A percentile compares a stretch with the other conserved stretches of the same genome.
Conservation (phyloP, 805 yeast species). For the Teunomyces aglyptinius region DNA sequence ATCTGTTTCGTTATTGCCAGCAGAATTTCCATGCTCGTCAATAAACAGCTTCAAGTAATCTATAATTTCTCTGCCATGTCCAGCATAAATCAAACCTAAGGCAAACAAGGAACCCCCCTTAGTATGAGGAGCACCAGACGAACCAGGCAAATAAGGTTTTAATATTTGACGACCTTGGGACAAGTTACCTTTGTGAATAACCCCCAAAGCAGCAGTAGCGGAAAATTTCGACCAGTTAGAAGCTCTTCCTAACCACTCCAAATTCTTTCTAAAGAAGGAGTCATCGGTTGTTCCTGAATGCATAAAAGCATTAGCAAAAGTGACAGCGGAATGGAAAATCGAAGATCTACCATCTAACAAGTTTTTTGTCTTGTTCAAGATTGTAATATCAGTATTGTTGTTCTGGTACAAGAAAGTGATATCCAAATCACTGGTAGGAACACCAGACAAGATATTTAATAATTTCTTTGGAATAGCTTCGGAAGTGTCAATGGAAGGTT, state of each 20-base stretch:
- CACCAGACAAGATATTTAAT: slow-evolving; percentile 76
- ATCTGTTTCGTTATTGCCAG: slow-evolving; percentile 70
- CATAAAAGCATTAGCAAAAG: slow-evolving; percentile 91
- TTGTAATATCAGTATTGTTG: slow-evolving; percentile 80
- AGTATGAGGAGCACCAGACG: slow-evolving; percentile 76
- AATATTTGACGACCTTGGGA: slow-evolving; percentile 85
- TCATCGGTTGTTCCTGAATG: slow-evolving; percentile 97
- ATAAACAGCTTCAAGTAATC: slow-evolving; percentile 73
- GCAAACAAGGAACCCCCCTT: slow-evolving; percentile 96
- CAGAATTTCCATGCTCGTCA: slow-evolving; percentile 61
- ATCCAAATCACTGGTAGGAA: slow-evolving; percentile 91
- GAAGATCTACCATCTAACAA: slow-evolving; percentile 89
- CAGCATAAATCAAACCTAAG: slow-evolving; percentile 90
- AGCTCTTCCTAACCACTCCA: slow-evolving; percentile 97
- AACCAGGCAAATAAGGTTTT: slow-evolving; percentile 87
- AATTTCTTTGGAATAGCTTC: slow-evolving; percentile 42
- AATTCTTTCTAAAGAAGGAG: slow-evolving; percentile 81
- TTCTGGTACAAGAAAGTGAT: slow-evolving; percentile 84
- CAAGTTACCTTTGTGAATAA: slow-evolving; percentile 91
- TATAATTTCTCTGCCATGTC: slow-evolving; percentile 87
- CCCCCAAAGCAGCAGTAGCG: slow-evolving; percentile 97
- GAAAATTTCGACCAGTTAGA: slow-evolving; percentile 97
- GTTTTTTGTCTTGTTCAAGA: slow-evolving; percentile 77
- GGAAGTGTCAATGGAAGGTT: slow-evolving; percentile 22
- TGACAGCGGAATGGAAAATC: slow-evolving; percentile 91